These are phyloP conservation scores for Candida khao-thaluensis DNA, from an alignment of 805 yeast species.

Conservation along the genomic window DNA sequence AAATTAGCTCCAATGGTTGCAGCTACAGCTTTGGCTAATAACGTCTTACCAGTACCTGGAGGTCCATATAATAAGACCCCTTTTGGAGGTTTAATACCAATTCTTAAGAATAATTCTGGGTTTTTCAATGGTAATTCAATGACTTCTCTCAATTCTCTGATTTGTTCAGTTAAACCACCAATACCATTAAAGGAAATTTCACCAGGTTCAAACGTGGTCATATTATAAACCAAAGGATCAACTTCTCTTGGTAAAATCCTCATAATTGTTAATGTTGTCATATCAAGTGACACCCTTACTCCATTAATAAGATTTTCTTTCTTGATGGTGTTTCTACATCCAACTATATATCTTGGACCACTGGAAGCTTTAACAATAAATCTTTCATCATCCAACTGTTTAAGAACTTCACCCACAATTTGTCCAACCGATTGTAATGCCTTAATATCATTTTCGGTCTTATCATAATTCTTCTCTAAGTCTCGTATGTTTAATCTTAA, in stretches of 20 bases:
- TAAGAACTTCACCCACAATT: conserved; percentile 93
- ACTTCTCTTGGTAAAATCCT: conserved; percentile 96
- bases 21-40: conserved; percentile 96
- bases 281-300: conserved; percentile 92
- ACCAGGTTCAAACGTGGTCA: conserved; percentile 98
- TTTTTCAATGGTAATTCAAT: conserved; percentile 95
- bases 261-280: conserved; percentile 97
- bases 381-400: conserved; percentile 91
- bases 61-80: conserved; percentile 97
- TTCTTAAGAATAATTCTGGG: conserved; percentile 92
- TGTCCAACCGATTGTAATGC: conserved; percentile 97
- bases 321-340: conserved; percentile 91
- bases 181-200: conserved; percentile 91
- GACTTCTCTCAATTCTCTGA: conserved; percentile 94
- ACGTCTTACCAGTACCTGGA: conserved; percentile 97
- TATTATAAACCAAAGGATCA: conserved; percentile 95
- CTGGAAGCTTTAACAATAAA: conserved; percentile 94
- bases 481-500: conserved; percentile 80
- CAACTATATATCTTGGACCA: conserved; percentile 97
- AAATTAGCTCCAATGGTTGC: conserved; percentile 98
- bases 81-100: conserved; percentile 98
- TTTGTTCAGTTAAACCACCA: conserved; percentile 95
- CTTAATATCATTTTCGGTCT: conserved; percentile 95
- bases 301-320: conserved; percentile 85
- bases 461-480: conserved; percentile 78